A percentile compares a stretch with the other conserved stretches of the same genome.
phyloP scores from a whole-genome alignment of 129 eudicot species.

The Scalesia atractyloides region DNA sequence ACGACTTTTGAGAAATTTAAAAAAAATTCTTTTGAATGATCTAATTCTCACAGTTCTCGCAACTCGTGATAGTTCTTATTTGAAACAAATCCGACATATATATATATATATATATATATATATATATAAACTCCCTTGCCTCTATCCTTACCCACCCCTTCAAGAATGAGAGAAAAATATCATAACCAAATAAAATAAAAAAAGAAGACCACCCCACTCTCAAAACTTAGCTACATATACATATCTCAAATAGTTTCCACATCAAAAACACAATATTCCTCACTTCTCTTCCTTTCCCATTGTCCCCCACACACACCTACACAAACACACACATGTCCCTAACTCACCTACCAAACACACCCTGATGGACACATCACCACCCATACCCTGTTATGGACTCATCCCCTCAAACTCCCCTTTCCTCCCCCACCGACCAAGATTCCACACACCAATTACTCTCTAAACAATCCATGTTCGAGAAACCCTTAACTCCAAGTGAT shows the following conservation, averaged over 20 bases:
- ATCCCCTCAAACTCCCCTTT: slow-evolving; percentile 30
- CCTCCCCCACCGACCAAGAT: slow-evolving; percentile 6
- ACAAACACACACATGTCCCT: slow-evolving; percentile 36
- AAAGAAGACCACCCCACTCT: slow-evolving; percentile 18
- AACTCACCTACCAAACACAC: slow-evolving; percentile 46
- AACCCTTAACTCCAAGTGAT: slow-evolving; percentile 85
- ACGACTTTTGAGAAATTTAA: no score
- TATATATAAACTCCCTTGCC: no score
- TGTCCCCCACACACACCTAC: slow-evolving; percentile 33
- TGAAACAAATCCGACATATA: no score
- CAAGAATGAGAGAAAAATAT: no score
- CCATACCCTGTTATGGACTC: slow-evolving; percentile 49
- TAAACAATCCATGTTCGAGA: slow-evolving; percentile 68
- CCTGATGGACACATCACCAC: no score
- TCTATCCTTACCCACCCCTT: no score
- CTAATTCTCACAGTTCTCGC: no score
- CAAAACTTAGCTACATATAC: slow-evolving; percentile 41
- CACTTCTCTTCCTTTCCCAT: slow-evolving; percentile 33
- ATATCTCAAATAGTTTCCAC: slow-evolving; percentile 38
- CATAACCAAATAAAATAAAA: not conserved
- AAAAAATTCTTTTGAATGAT: no score
- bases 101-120: no score
- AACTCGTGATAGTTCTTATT: no score
- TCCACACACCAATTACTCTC: not conserved
- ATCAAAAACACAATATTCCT: slow-evolving; percentile 40